Evolutionary conservation across 2,329 filamentous ascomycete genomes (phyloP), one percentile per base, ranked within the genome.

Genomic region (Paracoccidioides brasiliensis): DNA sequence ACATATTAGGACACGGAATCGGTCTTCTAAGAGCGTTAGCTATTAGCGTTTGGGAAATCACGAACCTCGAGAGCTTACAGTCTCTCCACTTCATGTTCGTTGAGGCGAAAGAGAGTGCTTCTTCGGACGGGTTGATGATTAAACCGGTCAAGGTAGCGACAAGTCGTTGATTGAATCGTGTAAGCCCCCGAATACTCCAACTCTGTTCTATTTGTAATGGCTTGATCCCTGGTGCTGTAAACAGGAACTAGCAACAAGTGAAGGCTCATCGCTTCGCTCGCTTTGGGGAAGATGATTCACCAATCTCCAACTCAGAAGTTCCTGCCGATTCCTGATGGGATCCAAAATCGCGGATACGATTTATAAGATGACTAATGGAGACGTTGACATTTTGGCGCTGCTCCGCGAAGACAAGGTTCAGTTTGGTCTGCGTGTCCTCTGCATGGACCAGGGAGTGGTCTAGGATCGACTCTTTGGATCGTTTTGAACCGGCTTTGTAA

Each of bases 351-450:
- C 58, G 64, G 55, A 70, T 70, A 6, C 64, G 64, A 53, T 56
- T 63, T 32, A 70, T 57, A 28, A 70, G 64, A 55, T 69, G 62
- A 54, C 64, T 64, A n/a, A 70, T 67, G 7, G 63, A 63, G 2
- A 64, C 55, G 52, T 64, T 64, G 35, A 69, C 56, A 55, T 70
- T 70, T 3, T 69, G 63, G 33, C 62, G 62, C 46, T 70, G 65
- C 49, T 70, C 69, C 0, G 68, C 62, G 62, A 69, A 62, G 9
- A 70, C 69, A 7, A 70, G 62, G 50, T 69, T 66, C 3, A 70
- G 52, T 53, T 69, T 70, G 10, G 65, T 62, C 51, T 69, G 66
- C 0, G 67, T 69, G 53, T 70, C 68, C 45, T 69, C 64, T 0
- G 67, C 68, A 58, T 70, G 68, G 7, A 62, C 64, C 3, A 69